Evolutionary conservation across 208 protist genomes (phyloP).

Genomic region (Angomonas deanei): DNA sequence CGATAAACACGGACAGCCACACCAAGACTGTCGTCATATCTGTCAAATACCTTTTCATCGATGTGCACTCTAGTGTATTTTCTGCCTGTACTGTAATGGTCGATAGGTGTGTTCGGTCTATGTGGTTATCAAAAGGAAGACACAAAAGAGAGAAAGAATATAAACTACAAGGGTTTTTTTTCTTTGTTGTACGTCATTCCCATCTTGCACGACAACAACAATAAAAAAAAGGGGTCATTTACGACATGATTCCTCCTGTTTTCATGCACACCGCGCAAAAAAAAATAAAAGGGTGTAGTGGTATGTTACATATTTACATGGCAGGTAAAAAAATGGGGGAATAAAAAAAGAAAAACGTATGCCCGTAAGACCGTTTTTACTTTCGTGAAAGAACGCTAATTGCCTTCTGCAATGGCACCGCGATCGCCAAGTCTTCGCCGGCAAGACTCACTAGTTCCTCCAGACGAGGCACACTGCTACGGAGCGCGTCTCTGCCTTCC

Average conservation of each 20-base stretch:
- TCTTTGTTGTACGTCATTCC: too few relatives aligned
- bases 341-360: constrained; percentile 2
- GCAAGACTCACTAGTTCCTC: constrained; percentile 25
- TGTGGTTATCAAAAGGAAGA: too few relatives aligned
- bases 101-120: neutral
- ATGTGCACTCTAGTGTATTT: neutral
- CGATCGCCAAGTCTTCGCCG: constrained; percentile 28
- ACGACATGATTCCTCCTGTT: too few relatives aligned
- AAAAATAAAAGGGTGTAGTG: constrained; percentile 1
- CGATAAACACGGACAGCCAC: constrained; percentile 15
- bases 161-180: too few relatives aligned
- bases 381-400: constrained; percentile 23
- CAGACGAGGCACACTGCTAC: constrained; percentile 32
- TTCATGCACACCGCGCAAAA: too few relatives aligned
- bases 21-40: neutral
- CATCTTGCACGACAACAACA: too few relatives aligned
- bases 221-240: too few relatives aligned
- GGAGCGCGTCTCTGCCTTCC: constrained; percentile 34
- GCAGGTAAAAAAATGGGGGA: neutral
- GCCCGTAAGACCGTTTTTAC: constrained; percentile 2
- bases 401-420: constrained; percentile 14
- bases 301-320: neutral
- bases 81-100: neutral
- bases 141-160: too few relatives aligned
- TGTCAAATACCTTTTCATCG: neutral